Evolutionary conservation across 257 asterid species (phyloP), one percentile per base, ranked within the genome.

Genomic region (Scutellaria baicalensis): DNA sequence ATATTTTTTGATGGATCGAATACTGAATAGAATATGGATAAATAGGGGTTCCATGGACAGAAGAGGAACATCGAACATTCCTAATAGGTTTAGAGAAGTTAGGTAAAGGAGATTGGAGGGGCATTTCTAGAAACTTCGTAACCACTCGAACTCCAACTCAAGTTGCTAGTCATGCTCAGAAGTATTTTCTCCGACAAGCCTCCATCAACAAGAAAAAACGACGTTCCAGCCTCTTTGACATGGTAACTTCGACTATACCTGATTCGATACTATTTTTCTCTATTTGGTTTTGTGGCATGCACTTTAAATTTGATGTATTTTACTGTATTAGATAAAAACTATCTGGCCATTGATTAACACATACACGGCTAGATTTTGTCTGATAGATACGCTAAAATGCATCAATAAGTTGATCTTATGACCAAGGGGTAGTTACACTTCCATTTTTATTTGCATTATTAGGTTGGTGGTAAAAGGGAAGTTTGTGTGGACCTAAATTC

Each of bases 31-130:
- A n/a, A n/a, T n/a, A 7, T 59, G 16, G 14, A 33, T 21, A 8
- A 35, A 6, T 42, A 90, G 97, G 97, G 68, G 84, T 86, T 59
- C 83, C 97, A 42, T 91, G 96, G 97, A 86, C 93, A 8, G 97
- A 91, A 72, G 91, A 88, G 77, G 96, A 91, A 68, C 97, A 91
- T 75, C 77, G 84, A 0, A 48, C 60, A 16, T 91, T 91, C 78
- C 78, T 91, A 40, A 27, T 78, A 5, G 97, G 96, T 43, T 83
- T 88, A 2, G 87, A 88, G 59, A 82, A 81, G 73, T 76, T 78
- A 6, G 97, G 97, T 0, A 91, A 87, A 76, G 96, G 97, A 50
- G 96, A 91, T 43, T 89, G 97, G 97, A 86, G 95, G 23, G 95
- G 92, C 59, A 91, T 91, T 65, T 91, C 96, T 56, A 82, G 91